Conservation (phyloP, 257 asterid genomes). For the Penstemon newberryi region DNA sequence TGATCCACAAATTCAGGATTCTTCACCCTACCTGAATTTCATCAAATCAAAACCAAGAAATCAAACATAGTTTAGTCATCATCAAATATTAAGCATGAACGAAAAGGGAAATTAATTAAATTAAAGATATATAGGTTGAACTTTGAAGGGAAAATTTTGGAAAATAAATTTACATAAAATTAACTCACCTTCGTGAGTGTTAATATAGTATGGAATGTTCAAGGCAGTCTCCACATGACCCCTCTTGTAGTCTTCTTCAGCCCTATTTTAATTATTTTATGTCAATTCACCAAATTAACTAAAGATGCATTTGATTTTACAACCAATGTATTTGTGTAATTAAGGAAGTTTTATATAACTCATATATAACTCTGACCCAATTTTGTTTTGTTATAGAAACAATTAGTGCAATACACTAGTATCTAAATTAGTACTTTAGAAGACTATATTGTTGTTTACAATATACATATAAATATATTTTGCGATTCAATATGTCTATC, state of each 20-base stretch:
- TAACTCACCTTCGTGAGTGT: slow-evolving; percentile 16
- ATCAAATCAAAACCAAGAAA: neutral
- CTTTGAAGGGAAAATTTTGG: neutral
- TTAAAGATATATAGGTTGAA: no score
- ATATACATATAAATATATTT: neutral
- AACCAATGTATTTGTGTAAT: no score
- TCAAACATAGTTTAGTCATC: no score
- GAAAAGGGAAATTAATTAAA: neutral
- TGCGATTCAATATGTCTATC: neutral
- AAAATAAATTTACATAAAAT: neutral
- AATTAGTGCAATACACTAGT: neutral
- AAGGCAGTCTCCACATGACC: slow-evolving; percentile 15
- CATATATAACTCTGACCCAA: no score
- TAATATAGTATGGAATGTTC: slow-evolving; percentile 16
- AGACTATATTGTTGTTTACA: no score
- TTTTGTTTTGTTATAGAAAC: neutral
- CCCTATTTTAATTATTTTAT: neutral
- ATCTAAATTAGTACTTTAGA: no score
- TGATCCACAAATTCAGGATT: slow-evolving; percentile 13
- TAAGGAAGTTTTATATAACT: no score
- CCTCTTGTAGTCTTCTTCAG: slow-evolving; percentile 18
- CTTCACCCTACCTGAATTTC: slow-evolving; percentile 16
- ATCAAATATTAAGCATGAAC: no score
- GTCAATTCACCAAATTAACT: neutral
- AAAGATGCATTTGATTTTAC: no score